Evolutionary conservation across 306 rosid genomes (phyloP).

Genomic region (Begonia loranthoides): DNA sequence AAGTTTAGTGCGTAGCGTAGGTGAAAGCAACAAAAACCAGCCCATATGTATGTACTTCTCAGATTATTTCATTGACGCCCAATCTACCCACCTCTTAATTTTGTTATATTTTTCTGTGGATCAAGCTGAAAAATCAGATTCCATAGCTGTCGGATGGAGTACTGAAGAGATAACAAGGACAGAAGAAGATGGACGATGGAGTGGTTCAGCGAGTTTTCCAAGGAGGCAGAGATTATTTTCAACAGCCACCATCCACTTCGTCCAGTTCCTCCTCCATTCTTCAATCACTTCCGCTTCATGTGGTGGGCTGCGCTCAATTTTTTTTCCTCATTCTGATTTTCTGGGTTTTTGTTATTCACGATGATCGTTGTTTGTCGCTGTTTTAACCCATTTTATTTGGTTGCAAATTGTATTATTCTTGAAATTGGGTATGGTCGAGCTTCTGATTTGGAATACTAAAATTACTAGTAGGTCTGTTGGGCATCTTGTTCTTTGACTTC

Average conservation of each 20-base stretch:
- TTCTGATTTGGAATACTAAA: too few species aligned
- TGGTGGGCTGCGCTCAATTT: slow-evolving; percentile 29
- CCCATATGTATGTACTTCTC: not conserved
- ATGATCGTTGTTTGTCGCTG: not conserved
- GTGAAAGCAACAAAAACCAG: not conserved
- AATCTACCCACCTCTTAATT: not conserved
- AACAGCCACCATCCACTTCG: slow-evolving; percentile 85
- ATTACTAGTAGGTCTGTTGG: too few species aligned
- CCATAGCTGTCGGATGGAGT: not conserved
- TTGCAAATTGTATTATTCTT: not conserved
- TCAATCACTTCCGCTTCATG: slow-evolving; percentile 96
- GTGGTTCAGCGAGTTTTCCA: slow-evolving; percentile 97
- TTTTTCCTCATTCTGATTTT: not conserved
- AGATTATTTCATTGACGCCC: not conserved
- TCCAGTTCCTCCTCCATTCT: slow-evolving; percentile 78
- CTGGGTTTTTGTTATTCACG: not conserved
- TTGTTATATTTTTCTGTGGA: not conserved
- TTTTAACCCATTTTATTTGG: not conserved
- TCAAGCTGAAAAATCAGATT: not conserved
- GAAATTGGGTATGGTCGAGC: too few species aligned
- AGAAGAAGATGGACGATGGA: slow-evolving; percentile 53
- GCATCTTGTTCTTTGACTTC: too few species aligned
- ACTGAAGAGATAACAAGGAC: not conserved
- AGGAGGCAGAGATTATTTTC: slow-evolving; percentile 91
- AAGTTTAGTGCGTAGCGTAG: not conserved